Evolutionary conservation across 2,329 filamentous ascomycete species (phyloP).

Genomic region (Trichophyton mentagrophytes): DNA sequence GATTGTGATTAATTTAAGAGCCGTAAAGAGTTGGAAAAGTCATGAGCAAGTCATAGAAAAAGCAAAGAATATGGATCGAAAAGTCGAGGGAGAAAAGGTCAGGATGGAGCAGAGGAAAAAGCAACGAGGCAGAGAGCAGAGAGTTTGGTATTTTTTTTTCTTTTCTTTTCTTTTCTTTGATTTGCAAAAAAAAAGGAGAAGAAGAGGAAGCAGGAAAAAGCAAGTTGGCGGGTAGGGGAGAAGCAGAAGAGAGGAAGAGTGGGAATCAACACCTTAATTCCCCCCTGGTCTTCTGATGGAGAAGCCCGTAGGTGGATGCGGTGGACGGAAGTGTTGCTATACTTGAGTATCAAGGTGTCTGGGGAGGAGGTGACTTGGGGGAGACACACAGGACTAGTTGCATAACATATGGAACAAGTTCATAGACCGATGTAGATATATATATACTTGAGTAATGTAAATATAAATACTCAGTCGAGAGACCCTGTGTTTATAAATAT

Average conservation of each 20-base stretch:
- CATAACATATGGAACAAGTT: not conserved
- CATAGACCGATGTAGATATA: not conserved
- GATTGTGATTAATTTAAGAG: slow-evolving; percentile 6
- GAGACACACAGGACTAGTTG: slow-evolving; percentile 4
- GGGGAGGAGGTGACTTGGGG: not conserved
- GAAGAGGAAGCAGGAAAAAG: not conserved
- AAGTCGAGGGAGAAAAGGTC: not conserved
- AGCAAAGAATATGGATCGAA: slow-evolving; percentile 1
- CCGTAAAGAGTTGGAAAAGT: slow-evolving; percentile 4
- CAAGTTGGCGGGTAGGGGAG: not conserved
- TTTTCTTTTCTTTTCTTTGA: too few species aligned
- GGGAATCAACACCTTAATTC: not conserved
- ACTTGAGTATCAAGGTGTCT: not conserved
- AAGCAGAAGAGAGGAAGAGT: not conserved
- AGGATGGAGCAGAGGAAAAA: not conserved
- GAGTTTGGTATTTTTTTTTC: too few species aligned
- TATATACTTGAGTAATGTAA: not conserved
- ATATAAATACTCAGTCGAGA: not conserved
- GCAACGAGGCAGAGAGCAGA: not conserved
- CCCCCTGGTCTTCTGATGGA: slow-evolving; percentile 1
- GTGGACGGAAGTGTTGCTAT: not conserved
- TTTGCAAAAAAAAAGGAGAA: not conserved
- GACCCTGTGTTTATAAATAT: too few species aligned
- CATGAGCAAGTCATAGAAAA: slow-evolving; percentile 5
- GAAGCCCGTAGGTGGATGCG: not conserved